A percentile compares a stretch with the other conserved stretches of the same genome.
phyloP scores from a whole-genome alignment of 805 yeast genomes.

The Candida berthetii region DNA sequence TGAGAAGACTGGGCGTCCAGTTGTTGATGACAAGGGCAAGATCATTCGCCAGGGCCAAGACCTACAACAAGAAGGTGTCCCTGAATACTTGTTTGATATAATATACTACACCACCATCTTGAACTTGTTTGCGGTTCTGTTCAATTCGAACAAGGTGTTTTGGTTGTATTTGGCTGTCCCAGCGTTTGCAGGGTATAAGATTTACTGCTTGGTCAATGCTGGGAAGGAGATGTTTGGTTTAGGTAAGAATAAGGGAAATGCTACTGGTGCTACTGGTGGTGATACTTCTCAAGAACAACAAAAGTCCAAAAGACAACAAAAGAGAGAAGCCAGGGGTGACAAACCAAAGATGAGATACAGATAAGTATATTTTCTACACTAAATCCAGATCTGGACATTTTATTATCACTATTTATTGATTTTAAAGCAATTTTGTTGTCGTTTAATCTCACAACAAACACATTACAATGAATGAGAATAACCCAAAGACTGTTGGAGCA shows the following conservation, averaged over 20 bases:
- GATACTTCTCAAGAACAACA: constrained; percentile 5
- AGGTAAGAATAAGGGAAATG: constrained; percentile 9
- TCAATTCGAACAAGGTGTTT: constrained; percentile 44
- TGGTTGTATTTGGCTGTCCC: constrained; percentile 38
- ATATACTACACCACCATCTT: constrained; percentile 46
- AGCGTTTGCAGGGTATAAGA: constrained; percentile 37
- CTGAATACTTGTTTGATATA: constrained; percentile 49
- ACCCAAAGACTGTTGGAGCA: too few species aligned
- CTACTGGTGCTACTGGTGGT: constrained; percentile 3
- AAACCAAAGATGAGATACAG: constrained; percentile 29
- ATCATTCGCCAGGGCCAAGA: constrained; percentile 42
- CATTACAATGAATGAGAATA: too few species aligned
- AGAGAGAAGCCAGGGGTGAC: constrained; percentile 32
- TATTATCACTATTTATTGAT: too few species aligned
- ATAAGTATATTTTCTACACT: too few species aligned
- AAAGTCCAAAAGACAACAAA: constrained; percentile 34
- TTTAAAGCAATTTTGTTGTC: too few species aligned
- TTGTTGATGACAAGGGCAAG: constrained; percentile 27
- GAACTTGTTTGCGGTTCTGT: constrained; percentile 35
- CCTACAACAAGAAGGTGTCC: constrained; percentile 39
- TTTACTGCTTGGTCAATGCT: constrained; percentile 25
- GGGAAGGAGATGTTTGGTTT: constrained; percentile 20
- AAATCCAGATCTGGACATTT: too few species aligned
- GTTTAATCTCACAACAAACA: too few species aligned
- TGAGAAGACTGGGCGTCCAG: constrained; percentile 47